phyloP scores from a whole-genome alignment of 805 yeast genomes.

The Saturnispora hagleri region DNA sequence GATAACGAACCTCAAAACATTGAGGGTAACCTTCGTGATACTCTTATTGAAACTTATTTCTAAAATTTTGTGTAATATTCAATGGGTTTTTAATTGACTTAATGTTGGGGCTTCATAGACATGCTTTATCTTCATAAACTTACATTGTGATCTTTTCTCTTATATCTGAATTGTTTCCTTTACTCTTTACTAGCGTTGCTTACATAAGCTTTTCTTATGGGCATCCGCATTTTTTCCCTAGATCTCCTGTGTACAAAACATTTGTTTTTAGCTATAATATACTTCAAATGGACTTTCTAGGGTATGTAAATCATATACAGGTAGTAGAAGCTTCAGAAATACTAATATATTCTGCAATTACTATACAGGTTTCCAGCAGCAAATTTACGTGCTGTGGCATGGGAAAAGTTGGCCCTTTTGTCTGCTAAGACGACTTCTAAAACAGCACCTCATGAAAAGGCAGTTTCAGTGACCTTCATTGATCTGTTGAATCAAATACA shows the following conservation, averaged over 20 bases:
- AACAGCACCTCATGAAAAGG: constrained; percentile 14
- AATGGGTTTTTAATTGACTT: not conserved
- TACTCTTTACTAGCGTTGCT: not conserved
- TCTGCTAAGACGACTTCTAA: constrained; percentile 21
- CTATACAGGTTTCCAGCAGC: constrained; percentile 27
- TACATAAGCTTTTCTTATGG: not conserved
- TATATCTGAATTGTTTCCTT: not conserved
- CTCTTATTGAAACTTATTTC: constrained; percentile 86
- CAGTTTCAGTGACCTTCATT: constrained; percentile 19
- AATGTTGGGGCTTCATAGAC: not conserved
- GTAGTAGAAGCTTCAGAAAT: not conserved
- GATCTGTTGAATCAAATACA: not conserved
- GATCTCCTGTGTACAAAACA: not conserved
- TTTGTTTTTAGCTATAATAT: not conserved
- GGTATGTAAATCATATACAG: constrained; percentile 13
- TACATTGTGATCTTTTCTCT: not conserved
- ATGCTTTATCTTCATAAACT: not conserved
- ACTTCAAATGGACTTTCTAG: constrained; percentile 16
- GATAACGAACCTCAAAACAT: constrained; percentile 86
- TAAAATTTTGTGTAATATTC: constrained; percentile 22
- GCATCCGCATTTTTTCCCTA: not conserved
- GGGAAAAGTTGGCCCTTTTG: constrained; percentile 29
- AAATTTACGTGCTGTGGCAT: constrained; percentile 30
- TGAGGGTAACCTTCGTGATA: constrained; percentile 78
- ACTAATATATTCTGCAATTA: not conserved